Evolutionary conservation across 805 yeast genomes (phyloP).

Genomic region (Wickerhamomyces hampshirensis): DNA sequence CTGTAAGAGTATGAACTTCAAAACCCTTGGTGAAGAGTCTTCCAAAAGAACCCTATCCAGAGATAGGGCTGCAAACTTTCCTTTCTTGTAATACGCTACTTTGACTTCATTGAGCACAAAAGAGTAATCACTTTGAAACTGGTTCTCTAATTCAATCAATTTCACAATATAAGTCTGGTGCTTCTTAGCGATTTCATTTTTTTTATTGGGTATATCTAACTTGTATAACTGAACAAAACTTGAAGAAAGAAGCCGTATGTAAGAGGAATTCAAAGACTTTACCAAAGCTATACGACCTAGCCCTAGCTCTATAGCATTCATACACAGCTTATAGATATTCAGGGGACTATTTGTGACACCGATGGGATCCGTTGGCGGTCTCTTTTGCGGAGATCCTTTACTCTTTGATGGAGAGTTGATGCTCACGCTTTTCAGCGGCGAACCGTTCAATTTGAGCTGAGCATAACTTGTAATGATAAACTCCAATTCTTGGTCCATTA

Average conservation of each 20-base stretch:
- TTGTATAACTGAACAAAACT: conserved; percentile 21
- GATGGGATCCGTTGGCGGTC: conserved; percentile 2
- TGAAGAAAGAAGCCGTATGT: conserved; percentile 18
- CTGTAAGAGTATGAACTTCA: conserved; percentile 20
- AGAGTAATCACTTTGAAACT: conserved; percentile 6
- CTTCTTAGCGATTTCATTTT: conserved; percentile 9
- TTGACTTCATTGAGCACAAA: conserved; percentile 6
- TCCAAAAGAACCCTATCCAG: conserved; percentile 1
- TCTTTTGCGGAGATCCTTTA: conserved; percentile 9
- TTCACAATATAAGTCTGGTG: conserved; percentile 20
- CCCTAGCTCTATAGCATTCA: conserved; percentile 19
- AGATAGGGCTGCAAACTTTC: background rate
- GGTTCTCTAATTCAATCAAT: conserved; percentile 20
- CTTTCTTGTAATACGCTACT: background rate
- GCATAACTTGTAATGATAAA: conserved; percentile 21
- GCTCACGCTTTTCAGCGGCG: conserved; percentile 20
- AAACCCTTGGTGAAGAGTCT: conserved; percentile 1
- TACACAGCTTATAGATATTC: conserved; percentile 18
- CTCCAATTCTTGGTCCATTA: conserved; percentile 21
- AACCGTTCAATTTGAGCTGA: conserved; percentile 15
- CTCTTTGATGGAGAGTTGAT: conserved; percentile 21
- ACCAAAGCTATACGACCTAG: conserved; percentile 10
- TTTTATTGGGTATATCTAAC: conserved; percentile 7
- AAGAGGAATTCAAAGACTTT: conserved; percentile 14
- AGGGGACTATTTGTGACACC: conserved; percentile 12